Conservation (phyloP, 805 yeast genomes). For the Cyberlindnera maclurae region DNA sequence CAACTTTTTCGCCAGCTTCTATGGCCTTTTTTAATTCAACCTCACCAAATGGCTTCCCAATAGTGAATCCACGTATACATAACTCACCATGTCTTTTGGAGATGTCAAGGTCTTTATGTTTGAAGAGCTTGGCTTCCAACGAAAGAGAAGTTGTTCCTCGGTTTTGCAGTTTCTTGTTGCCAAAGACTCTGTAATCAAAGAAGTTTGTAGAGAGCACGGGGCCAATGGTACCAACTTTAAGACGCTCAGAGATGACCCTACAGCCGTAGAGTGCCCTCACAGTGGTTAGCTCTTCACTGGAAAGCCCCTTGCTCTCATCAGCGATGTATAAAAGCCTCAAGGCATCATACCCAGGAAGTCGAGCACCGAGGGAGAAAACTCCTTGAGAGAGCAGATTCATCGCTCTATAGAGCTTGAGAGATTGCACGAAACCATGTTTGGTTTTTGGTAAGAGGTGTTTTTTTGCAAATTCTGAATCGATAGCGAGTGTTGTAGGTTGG, state of each 20-base stretch:
- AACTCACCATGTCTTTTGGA: slow-evolving; percentile 42
- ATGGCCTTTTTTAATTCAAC: slow-evolving; percentile 25
- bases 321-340: slow-evolving; percentile 22
- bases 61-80: slow-evolving; percentile 55
- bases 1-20: slow-evolving; percentile 26
- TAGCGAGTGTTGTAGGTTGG: slow-evolving; percentile 12
- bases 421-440: slow-evolving; percentile 1
- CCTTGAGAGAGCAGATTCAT: slow-evolving; percentile 17
- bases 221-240: slow-evolving; percentile 42
- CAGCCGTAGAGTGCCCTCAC: slow-evolving; percentile 40
- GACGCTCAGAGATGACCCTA: slow-evolving; percentile 46
- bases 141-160: slow-evolving; percentile 56
- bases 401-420: slow-evolving; percentile 18
- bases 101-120: slow-evolving; percentile 25
- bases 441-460: slow-evolving; percentile 5
- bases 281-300: slow-evolving; percentile 29
- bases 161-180: slow-evolving; percentile 28
- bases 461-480: slow-evolving; percentile 3
- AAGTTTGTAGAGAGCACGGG: slow-evolving; percentile 53
- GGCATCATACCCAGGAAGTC: slow-evolving; percentile 29
- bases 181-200: slow-evolving; percentile 51
- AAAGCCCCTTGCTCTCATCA: slow-evolving; percentile 5
- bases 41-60: slow-evolving; percentile 43
- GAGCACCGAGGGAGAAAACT: slow-evolving; percentile 11
- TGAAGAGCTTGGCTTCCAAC: slow-evolving; percentile 49